A percentile compares a stretch with the other conserved stretches of the same genome.
These are phyloP conservation scores for Fusarium buharicum DNA, from an alignment of 2,329 filamentous ascomycete species.

Conservation along the genomic window DNA sequence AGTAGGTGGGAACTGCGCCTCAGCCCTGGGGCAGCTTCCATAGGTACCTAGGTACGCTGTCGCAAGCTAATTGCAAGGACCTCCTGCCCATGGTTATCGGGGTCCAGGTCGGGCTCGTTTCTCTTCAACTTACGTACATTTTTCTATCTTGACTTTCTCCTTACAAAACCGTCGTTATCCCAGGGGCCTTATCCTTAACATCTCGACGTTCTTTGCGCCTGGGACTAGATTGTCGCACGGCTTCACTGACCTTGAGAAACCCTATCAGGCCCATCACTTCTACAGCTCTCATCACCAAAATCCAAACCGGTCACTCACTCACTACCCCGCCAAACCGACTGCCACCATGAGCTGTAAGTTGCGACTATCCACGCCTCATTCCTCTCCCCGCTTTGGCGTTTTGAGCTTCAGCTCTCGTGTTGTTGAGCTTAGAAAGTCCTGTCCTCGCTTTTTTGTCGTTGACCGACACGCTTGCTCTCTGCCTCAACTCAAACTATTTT, in stretches of 20 bases:
- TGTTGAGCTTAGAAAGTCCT: not conserved
- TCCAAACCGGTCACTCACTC: constrained; percentile 16
- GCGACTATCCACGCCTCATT: constrained; percentile 42
- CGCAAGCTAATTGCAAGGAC: constrained; percentile 41
- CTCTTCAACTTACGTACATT: not conserved
- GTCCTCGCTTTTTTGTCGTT: not conserved
- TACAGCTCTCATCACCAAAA: constrained; percentile 17
- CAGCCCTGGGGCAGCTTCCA: not conserved
- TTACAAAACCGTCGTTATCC: constrained; percentile 24
- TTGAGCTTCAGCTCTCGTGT: constrained; percentile 15
- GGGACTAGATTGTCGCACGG: constrained; percentile 22
- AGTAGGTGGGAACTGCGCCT: not conserved
- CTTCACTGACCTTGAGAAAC: not conserved
- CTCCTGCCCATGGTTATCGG: constrained; percentile 14
- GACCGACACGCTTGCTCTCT: not conserved
- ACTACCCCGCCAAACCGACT: constrained; percentile 44
- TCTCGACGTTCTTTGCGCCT: constrained; percentile 13
- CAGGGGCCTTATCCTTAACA: constrained; percentile 23
- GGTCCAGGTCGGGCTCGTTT: constrained; percentile 2
- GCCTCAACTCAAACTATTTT: constrained; percentile 10
- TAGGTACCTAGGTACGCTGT: too few relatives aligned
- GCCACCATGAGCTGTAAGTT: constrained; percentile 50
- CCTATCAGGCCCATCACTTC: constrained; percentile 5
- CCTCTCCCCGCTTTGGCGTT: constrained; percentile 34
- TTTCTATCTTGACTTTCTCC: constrained; percentile 10